Percentiles rank a stretch among this genome's conserved stretches.
phyloP scores from a whole-genome alignment of 352 stramenopile species.

The Phytophthora megakarya region DNA sequence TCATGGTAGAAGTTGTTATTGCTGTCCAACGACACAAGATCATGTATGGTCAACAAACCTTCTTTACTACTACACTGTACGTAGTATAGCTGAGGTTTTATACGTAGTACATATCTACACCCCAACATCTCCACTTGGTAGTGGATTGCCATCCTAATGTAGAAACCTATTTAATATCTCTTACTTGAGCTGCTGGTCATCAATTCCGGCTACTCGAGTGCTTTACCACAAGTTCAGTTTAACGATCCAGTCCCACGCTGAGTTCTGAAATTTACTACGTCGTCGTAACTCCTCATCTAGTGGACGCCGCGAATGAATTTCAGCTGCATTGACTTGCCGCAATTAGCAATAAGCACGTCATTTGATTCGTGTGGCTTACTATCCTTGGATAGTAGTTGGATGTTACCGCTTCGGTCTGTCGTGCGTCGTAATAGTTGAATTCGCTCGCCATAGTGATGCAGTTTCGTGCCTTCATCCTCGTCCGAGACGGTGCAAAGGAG shows the following conservation, averaged over 20 bases:
- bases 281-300: background rate
- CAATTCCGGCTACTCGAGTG: background rate
- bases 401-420: background rate
- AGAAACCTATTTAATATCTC: no score
- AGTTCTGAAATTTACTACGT: conserved; percentile 19
- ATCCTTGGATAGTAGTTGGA: no score
- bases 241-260: no score
- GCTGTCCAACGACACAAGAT: background rate
- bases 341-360: conserved; percentile 26
- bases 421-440: background rate
- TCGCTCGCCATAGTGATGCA: background rate
- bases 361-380: background rate
- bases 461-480: background rate
- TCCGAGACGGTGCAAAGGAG: conserved; percentile 1
- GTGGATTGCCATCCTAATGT: background rate
- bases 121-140: background rate
- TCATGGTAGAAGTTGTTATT: no score
- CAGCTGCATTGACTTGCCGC: conserved; percentile 4
- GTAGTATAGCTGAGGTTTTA: no score
- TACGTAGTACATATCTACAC: no score
- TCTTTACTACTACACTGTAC: no score
- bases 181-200: conserved; percentile 6
- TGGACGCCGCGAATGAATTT: conserved; percentile 23
- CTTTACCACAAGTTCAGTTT: background rate
- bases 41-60: no score